A percentile compares a stretch with the other conserved stretches of the same genome.
Conservation (phyloP, 305 asterid species). For the Fraxinus floribunda region DNA sequence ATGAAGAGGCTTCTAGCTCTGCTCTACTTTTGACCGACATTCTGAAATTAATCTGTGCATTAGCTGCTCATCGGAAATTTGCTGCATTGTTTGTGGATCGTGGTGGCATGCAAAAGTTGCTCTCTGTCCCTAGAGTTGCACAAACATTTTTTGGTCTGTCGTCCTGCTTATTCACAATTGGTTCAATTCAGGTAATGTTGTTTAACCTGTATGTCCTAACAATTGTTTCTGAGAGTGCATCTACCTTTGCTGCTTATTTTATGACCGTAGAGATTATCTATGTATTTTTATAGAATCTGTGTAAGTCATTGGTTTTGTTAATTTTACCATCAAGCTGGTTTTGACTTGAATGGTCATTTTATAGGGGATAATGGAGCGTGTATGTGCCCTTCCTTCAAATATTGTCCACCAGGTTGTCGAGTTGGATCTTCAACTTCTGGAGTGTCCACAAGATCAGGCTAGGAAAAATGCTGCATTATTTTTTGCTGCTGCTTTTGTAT, state of each 20-base stretch:
- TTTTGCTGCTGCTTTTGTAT: slow-evolving; percentile 92
- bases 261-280: background rate
- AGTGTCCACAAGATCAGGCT: slow-evolving; percentile 79
- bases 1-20: slow-evolving; percentile 56
- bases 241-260: slow-evolving; percentile 9
- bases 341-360: slow-evolving; percentile 28
- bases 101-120: slow-evolving; percentile 90
- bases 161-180: slow-evolving; percentile 88
- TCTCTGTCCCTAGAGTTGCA: slow-evolving; percentile 69
- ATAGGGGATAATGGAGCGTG: slow-evolving; percentile 99
- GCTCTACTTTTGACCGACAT: slow-evolving; percentile 71
- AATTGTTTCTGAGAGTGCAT: slow-evolving; percentile 17
- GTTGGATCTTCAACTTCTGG: slow-evolving; percentile 90
- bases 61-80: slow-evolving; percentile 96
- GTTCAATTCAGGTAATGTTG: slow-evolving; percentile 82
- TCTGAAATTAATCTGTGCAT: slow-evolving; percentile 84
- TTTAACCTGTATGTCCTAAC: slow-evolving; percentile 1
- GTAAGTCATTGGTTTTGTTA: background rate
- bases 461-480: slow-evolving; percentile 95
- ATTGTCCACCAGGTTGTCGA: slow-evolving; percentile 78
- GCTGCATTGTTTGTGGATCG: slow-evolving; percentile 95
- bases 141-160: slow-evolving; percentile 80
- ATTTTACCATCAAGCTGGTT: slow-evolving; percentile 1
- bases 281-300: slow-evolving; percentile 9
- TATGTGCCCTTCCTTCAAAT: slow-evolving; percentile 86